Evolutionary conservation across 176 grass and related monocot genomes (phyloP).

Genomic region (Rhipidocladum racemiflorum): DNA sequence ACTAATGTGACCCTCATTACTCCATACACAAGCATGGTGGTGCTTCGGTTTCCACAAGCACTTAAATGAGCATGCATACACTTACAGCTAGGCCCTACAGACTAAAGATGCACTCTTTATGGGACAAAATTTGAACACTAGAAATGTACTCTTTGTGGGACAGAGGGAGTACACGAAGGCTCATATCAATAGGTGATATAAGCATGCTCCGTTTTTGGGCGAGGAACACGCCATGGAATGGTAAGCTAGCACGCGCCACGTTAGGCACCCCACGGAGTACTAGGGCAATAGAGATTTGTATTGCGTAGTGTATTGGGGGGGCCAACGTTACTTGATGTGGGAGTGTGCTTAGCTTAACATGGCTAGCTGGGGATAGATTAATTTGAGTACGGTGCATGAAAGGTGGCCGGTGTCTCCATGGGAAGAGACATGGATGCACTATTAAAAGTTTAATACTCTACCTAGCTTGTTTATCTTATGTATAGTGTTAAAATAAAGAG

Average conservation of each 20-base stretch:
- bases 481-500: neutral
- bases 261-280: neutral
- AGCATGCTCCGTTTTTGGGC: slow-evolving; percentile 23
- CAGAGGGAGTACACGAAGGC: too few species aligned
- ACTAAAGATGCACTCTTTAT: too few species aligned
- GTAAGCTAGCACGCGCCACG: slow-evolving; percentile 19
- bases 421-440: slow-evolving; percentile 38
- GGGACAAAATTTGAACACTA: too few species aligned
- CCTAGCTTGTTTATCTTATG: neutral
- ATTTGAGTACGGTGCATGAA: slow-evolving; percentile 11
- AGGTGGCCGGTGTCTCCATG: slow-evolving; percentile 23
- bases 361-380: neutral
- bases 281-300: neutral
- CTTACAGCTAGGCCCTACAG: too few species aligned
- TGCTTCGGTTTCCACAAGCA: too few species aligned
- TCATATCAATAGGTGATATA: slow-evolving; percentile 44
- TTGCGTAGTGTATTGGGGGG: neutral
- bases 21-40: too few species aligned
- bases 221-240: slow-evolving; percentile 15
- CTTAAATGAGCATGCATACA: too few species aligned
- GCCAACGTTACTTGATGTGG: slow-evolving; percentile 17
- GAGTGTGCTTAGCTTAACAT: neutral
- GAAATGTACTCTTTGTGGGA: too few species aligned
- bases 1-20: too few species aligned
- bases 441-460: neutral